Conservation (phyloP, 1,284 basidiomycete species). For the Naganishia sp. region DNA sequence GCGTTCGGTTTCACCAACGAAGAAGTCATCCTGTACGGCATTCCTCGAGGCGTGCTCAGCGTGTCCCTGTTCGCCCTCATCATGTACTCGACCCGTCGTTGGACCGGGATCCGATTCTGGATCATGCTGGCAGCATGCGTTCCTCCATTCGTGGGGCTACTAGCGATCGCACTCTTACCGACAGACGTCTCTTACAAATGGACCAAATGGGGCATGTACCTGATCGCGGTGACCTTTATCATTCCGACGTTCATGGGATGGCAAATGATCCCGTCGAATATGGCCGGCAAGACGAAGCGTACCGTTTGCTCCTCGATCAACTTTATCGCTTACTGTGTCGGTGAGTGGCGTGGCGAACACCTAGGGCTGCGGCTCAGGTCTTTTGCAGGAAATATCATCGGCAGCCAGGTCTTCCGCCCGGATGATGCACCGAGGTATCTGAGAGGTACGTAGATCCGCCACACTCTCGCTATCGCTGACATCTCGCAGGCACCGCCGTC, state of each 20-base stretch:
- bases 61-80: constrained; percentile 47
- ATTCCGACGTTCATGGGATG: constrained; percentile 42
- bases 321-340: constrained; percentile 47
- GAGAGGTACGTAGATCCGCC: constrained; percentile 5
- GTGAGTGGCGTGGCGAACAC: constrained; percentile 27
- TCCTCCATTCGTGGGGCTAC: constrained; percentile 36
- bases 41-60: constrained; percentile 42
- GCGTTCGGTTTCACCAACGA: constrained; percentile 39
- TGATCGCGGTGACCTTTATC: constrained; percentile 43
- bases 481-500: constrained; percentile 37
- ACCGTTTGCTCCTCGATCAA: constrained; percentile 40
- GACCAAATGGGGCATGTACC: constrained; percentile 42
- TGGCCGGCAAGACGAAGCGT: constrained; percentile 48
- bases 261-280: constrained; percentile 44
- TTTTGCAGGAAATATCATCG: constrained; percentile 34
- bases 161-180: constrained; percentile 37
- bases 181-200: constrained; percentile 37
- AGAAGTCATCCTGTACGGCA: constrained; percentile 44
- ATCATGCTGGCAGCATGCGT: constrained; percentile 40
- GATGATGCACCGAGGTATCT: constrained; percentile 47
- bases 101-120: constrained; percentile 41
- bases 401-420: constrained; percentile 42
- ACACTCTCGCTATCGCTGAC: background rate
- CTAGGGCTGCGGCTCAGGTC: background rate
- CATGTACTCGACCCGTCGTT: constrained; percentile 38